These are phyloP conservation scores for Fagus sylvatica DNA, from an alignment of 306 rosid species.

Conservation along the genomic window DNA sequence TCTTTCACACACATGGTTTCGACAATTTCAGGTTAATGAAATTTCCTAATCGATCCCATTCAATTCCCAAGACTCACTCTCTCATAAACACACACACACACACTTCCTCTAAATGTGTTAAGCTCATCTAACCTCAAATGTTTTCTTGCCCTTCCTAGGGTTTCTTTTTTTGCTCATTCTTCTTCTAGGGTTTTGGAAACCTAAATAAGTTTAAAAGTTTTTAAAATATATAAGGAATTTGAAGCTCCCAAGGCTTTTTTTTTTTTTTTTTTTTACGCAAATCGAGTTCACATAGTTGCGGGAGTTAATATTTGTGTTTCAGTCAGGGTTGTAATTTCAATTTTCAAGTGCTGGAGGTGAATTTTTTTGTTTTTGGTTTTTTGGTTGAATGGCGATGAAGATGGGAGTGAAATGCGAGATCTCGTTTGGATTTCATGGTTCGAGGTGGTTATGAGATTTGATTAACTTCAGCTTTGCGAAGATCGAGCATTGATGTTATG, in stretches of 20 bases:
- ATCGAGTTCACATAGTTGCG: not conserved
- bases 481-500: slow-evolving; percentile 41
- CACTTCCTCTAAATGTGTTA: slow-evolving; percentile 2
- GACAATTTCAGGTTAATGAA: slow-evolving; percentile 35
- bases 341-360: slow-evolving; percentile 3
- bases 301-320: too few relatives aligned
- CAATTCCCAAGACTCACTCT: slow-evolving; percentile 43
- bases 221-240: not conserved
- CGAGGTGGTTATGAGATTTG: slow-evolving; percentile 18
- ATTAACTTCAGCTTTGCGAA: slow-evolving; percentile 19
- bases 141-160: slow-evolving; percentile 32
- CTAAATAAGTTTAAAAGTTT: not conserved
- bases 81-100: not conserved
- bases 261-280: not conserved
- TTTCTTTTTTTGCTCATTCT: slow-evolving; percentile 13
- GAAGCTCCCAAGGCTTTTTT: not conserved
- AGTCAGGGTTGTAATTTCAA: not conserved
- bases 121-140: slow-evolving; percentile 21
- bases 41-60: slow-evolving; percentile 19
- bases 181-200: slow-evolving; percentile 58
- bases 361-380: slow-evolving; percentile 12
- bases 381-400: slow-evolving; percentile 22
- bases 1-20: slow-evolving; percentile 16
- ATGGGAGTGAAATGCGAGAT: slow-evolving; percentile 41
- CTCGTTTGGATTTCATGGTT: slow-evolving; percentile 29